A percentile compares a stretch with the other conserved stretches of the same genome.
These are phyloP conservation scores for Dioscorea cayenensis DNA, from an alignment of 116 monocot genomes.

Conservation along the genomic window DNA sequence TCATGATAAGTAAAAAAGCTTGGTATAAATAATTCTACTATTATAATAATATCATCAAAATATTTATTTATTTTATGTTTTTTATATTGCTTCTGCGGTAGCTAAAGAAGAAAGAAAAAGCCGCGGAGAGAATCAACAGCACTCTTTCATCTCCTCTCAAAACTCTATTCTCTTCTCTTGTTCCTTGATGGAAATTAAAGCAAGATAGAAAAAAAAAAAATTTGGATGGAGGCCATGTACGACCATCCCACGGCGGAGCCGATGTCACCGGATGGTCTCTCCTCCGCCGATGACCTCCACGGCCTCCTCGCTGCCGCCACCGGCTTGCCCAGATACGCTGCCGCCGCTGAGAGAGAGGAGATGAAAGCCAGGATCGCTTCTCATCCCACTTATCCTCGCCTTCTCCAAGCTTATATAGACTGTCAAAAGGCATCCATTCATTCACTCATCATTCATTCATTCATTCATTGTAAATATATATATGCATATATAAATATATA, in stretches of 20 bases:
- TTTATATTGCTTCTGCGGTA: not conserved
- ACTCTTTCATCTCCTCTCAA: not conserved
- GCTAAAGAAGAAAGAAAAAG: not conserved
- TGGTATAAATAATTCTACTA: too few relatives aligned
- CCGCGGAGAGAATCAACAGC: not conserved
- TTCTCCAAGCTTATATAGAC: constrained; percentile 54
- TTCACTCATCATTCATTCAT: not conserved
- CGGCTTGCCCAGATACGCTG: not conserved
- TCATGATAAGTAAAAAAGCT: too few relatives aligned
- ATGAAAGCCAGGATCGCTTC: constrained; percentile 16
- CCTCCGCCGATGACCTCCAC: constrained; percentile 5
- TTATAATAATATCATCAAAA: too few relatives aligned
- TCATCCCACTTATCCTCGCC: constrained; percentile 49
- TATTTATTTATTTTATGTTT: not conserved
- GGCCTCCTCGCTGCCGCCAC: constrained; percentile 5
- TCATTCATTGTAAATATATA: not conserved
- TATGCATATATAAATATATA: too few relatives aligned
- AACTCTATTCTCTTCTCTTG: not conserved
- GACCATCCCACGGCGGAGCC: constrained; percentile 2
- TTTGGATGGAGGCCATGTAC: constrained; percentile 11
- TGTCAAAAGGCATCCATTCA: constrained; percentile 47
- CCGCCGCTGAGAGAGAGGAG: not conserved
- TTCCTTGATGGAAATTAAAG: not conserved
- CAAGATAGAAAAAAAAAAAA: not conserved
- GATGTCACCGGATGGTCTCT: not conserved